Evolutionary conservation across 2,329 filamentous ascomycete species (phyloP).

Genomic region (Emmonsia crescens): DNA sequence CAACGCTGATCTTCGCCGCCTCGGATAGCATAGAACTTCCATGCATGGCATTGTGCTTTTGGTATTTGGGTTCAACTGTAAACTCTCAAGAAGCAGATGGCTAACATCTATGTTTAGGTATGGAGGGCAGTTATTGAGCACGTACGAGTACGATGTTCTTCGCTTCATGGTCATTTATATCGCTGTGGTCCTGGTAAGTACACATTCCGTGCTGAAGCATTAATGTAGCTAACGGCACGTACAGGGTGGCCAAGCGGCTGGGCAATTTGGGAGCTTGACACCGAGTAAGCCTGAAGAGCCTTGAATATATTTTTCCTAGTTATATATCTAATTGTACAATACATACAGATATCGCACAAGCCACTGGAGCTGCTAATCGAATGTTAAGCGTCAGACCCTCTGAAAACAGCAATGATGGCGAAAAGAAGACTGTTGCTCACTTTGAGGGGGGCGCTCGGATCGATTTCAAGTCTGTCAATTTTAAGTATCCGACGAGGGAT

Average conservation of each 20-base stretch:
- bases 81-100: neutral
- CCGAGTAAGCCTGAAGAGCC: constrained; percentile 33
- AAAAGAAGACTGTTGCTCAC: neutral
- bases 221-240: neutral
- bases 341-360: constrained; percentile 24
- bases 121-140: constrained; percentile 48
- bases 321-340: neutral
- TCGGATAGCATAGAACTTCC: constrained; percentile 55
- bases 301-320: neutral
- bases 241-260: constrained; percentile 55
- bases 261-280: constrained; percentile 56
- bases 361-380: constrained; percentile 27
- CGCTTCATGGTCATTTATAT: constrained; percentile 53
- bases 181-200: constrained; percentile 43
- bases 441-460: constrained; percentile 20
- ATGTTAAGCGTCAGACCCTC: constrained; percentile 19
- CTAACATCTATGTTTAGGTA: constrained; percentile 44
- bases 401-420: neutral
- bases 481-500: constrained; percentile 27
- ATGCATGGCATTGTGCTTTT: constrained; percentile 53
- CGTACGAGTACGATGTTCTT: constrained; percentile 36
- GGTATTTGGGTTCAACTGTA: constrained; percentile 27
- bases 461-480: constrained; percentile 24
- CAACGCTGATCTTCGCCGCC: constrained; percentile 56
- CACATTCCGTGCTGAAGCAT: neutral